phyloP scores from a whole-genome alignment of 495 filamentous ascomycete genomes.

The Hamigera avellanea region DNA sequence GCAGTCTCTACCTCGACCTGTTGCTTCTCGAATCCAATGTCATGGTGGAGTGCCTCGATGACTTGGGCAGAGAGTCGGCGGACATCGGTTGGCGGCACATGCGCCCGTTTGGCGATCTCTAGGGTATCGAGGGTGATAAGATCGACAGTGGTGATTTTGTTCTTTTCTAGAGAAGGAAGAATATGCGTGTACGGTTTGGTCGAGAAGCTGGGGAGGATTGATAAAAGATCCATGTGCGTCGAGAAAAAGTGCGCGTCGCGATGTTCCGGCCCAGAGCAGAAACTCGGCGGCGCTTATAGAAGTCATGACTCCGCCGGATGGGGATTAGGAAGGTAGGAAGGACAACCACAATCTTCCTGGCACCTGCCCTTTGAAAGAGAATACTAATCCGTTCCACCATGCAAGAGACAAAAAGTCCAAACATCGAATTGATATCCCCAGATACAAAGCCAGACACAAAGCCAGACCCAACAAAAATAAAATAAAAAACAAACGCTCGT shows the following conservation, averaged over 20 bases:
- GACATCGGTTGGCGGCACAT: constrained; percentile 69
- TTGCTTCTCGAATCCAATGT: constrained; percentile 39
- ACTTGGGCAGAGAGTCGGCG: constrained; percentile 55
- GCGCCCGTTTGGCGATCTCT: constrained; percentile 78
- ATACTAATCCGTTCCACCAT: too few relatives aligned
- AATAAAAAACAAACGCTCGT: too few relatives aligned
- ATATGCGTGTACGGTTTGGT: constrained; percentile 58
- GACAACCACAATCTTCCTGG: too few relatives aligned
- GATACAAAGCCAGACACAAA: too few relatives aligned
- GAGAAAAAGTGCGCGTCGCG: neutral
- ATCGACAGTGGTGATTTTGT: constrained; percentile 65
- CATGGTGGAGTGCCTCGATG: constrained; percentile 50
- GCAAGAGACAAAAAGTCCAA: too few relatives aligned
- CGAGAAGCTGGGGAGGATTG: constrained; percentile 70
- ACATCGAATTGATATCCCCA: too few relatives aligned
- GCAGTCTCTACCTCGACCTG: constrained; percentile 5
- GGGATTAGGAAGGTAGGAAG: too few relatives aligned
- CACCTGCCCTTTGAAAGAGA: too few relatives aligned
- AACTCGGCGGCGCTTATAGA: too few relatives aligned
- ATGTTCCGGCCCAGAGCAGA: neutral
- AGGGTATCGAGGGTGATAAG: constrained; percentile 73
- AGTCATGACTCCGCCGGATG: neutral
- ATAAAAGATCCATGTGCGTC: constrained; percentile 61
- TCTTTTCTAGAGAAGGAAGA: constrained; percentile 66
- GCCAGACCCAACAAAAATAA: too few relatives aligned